Evolutionary conservation across 2,329 filamentous ascomycete genomes (phyloP).

Genomic region (Beauveria bassiana): DNA sequence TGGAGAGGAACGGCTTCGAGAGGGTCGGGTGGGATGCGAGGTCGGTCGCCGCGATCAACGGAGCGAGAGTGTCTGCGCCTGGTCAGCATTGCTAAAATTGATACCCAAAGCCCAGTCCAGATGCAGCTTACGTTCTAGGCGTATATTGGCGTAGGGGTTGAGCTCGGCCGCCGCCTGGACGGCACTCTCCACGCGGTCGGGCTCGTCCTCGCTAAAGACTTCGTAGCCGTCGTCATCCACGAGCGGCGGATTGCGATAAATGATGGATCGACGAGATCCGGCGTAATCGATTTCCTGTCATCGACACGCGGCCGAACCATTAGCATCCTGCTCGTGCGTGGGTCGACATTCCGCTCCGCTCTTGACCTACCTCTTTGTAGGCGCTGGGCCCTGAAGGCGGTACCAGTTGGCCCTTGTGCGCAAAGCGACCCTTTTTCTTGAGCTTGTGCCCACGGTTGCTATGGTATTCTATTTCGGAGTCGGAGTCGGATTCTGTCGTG

Average conservation of each 20-base stretch:
- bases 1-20: constrained; percentile 66
- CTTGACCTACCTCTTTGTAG: constrained; percentile 58
- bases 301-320: not conserved
- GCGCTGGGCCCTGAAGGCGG: constrained; percentile 56
- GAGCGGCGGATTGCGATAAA: constrained; percentile 64
- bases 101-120: not conserved
- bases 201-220: constrained; percentile 64
- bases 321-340: not conserved
- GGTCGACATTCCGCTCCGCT: not conserved
- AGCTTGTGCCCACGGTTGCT: constrained; percentile 75
- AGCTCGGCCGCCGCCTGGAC: constrained; percentile 56
- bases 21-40: constrained; percentile 67
- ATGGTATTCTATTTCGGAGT: constrained; percentile 60
- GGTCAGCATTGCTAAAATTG: constrained; percentile 20
- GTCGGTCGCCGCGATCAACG: constrained; percentile 67
- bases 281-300: constrained; percentile 62
- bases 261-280: constrained; percentile 64
- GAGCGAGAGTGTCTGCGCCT: constrained; percentile 59
- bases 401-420: constrained; percentile 62
- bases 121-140: constrained; percentile 55
- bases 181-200: constrained; percentile 54
- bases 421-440: constrained; percentile 65
- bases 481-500: constrained; percentile 65
- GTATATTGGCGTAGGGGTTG: constrained; percentile 67
- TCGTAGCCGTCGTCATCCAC: constrained; percentile 74